Base-by-base conservation (phyloP, 192 early-diverging fungal species). In the Podila clonocystis region DNA sequence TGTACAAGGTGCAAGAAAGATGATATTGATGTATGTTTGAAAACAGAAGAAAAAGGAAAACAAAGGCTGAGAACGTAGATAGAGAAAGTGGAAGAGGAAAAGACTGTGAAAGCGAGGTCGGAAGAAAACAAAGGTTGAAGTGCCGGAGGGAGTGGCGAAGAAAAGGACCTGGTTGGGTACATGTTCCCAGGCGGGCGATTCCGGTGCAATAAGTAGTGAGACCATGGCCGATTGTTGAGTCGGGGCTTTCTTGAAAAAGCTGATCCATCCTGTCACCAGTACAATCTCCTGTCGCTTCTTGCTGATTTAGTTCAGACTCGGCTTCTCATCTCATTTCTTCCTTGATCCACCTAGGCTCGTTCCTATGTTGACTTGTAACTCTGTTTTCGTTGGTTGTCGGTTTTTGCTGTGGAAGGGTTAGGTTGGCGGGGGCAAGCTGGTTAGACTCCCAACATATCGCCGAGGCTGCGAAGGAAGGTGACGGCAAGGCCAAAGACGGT, bases 391-490 rank as follows among this genome's bases (percentile, higher is more conserved):
- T 26, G 52, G 17, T 68, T 33, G 58, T 50, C 20, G 15, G 38
- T 8, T 24, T 26, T 22, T 50, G 22, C 15, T 26, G 13, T 9
- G 22, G 29, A 9, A 9, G 19, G 26, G 59, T 20, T 17, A 5
- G 7, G 17, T 28, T 29, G 3, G 20, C 24, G 59, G 0, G 11
- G 41, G 41, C 41, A 45, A 8, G 9, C 22, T 28, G 2, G 15
- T n/a, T 86, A 89, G 33, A 89, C 87, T 24, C 84, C 87, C 63
- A 89, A 69, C 65, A 86, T 80, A 65, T 89, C 84, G 57, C 87
- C 87, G 73, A 86, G 86, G 73, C 85, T 84, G 65, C 87, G 84
- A 63, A 89, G 79, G 79, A 89, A 89, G 59, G 86, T 86, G 57
- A 89, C 82, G 33, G 87, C 87, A 57, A 84, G 79, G 34, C 85